phyloP scores from a whole-genome alignment of 192 early-diverging fungal genomes.

The Entophlyctis luteolus region DNA sequence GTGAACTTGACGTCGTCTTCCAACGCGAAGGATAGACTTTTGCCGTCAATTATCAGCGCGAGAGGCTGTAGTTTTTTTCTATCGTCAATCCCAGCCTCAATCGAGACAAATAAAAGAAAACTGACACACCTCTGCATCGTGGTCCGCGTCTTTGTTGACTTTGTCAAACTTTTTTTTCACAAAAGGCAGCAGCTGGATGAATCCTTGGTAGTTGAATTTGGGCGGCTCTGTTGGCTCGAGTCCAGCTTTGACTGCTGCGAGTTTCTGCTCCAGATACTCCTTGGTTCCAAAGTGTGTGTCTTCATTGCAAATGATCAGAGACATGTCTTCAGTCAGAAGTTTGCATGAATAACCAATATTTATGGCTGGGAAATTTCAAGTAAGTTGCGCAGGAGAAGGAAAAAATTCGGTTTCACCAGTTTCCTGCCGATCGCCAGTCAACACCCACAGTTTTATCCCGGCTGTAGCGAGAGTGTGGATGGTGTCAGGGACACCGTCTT shows the following conservation, averaged over 20 bases:
- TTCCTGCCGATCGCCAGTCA: slow-evolving; percentile 97
- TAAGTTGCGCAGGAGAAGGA: not conserved
- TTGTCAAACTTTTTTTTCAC: slow-evolving; percentile 35
- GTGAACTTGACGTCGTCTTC: slow-evolving; percentile 66
- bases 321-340: slow-evolving; percentile 94
- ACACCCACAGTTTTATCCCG: slow-evolving; percentile 94
- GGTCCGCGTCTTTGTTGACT: slow-evolving; percentile 32
- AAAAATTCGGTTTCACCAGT: slow-evolving; percentile 49
- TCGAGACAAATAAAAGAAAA: too few species aligned
- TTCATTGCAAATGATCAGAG: slow-evolving; percentile 88
- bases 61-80: slow-evolving; percentile 48
- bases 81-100: too few species aligned
- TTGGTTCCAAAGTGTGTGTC: slow-evolving; percentile 87
- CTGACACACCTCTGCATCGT: slow-evolving; percentile 27
- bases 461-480: slow-evolving; percentile 93
- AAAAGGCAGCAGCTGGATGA: slow-evolving; percentile 8
- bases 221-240: slow-evolving; percentile 29
- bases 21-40: slow-evolving; percentile 86
- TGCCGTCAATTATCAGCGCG: slow-evolving; percentile 94
- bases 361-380: slow-evolving; percentile 65
- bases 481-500: slow-evolving; percentile 97
- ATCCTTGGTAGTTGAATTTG: slow-evolving; percentile 10
- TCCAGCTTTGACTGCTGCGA: slow-evolving; percentile 67
- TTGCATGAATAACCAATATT: slow-evolving; percentile 98
- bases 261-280: slow-evolving; percentile 84